phyloP scores from a whole-genome alignment of 1,284 basidiomycete species.

The Ustilago trichophora region DNA sequence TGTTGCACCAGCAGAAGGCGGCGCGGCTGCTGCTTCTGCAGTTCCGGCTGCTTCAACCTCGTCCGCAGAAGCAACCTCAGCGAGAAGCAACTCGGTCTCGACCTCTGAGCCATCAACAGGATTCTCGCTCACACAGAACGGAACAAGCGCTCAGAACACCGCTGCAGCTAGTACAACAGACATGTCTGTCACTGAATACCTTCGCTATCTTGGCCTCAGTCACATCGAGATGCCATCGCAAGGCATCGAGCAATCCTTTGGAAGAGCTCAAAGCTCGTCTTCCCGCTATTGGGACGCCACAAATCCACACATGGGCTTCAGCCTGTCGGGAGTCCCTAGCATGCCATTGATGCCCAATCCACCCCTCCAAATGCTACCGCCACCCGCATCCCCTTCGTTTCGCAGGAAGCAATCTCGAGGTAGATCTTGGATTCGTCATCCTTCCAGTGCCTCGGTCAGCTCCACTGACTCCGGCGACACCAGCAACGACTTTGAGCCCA shows the following conservation, averaged over 20 bases:
- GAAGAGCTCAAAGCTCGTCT: constrained; percentile 6
- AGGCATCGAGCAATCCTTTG: constrained; percentile 46
- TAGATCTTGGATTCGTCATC: constrained; percentile 6
- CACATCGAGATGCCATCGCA: constrained; percentile 48
- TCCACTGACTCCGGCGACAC: constrained; percentile 14
- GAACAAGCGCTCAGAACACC: too few relatives aligned
- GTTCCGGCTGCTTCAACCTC: neutral
- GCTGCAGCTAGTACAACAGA: too few relatives aligned
- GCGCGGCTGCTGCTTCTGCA: neutral
- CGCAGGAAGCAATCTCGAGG: constrained; percentile 13
- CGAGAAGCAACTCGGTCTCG: too few relatives aligned
- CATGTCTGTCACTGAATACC: constrained; percentile 37
- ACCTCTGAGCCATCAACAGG: too few relatives aligned
- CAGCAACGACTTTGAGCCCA: constrained; percentile 39
- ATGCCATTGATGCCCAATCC: constrained; percentile 58
- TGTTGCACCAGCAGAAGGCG: neutral
- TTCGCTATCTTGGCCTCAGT: constrained; percentile 45
- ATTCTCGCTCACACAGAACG: too few relatives aligned
- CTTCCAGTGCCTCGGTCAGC: constrained; percentile 22
- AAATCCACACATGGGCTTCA: constrained; percentile 45
- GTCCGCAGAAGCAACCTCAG: too few relatives aligned
- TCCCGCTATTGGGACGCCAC: constrained; percentile 37
- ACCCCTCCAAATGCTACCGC: constrained; percentile 57
- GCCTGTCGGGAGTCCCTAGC: constrained; percentile 56
- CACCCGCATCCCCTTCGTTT: constrained; percentile 45